Base-by-base conservation (phyloP, 2,329 filamentous ascomycete species). In the Didymella exigua region DNA sequence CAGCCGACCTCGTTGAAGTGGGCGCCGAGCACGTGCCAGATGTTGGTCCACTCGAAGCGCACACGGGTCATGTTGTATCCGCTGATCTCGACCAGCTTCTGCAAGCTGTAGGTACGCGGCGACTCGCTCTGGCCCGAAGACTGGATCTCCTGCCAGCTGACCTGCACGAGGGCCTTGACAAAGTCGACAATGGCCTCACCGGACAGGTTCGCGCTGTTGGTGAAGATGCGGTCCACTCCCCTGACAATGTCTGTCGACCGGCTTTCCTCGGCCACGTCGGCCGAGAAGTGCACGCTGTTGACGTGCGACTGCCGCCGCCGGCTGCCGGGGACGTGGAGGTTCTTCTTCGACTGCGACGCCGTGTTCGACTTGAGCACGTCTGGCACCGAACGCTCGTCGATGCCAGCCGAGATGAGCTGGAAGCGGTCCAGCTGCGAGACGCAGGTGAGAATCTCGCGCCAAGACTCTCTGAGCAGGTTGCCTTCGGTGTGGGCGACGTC, bases 11-110 rank as follows among this genome's bases (percentile, higher is more conserved):
- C 89, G 74, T 98, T 98, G 82, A 99, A 99, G 72, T 99, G 96
- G 71, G 96, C 90, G 13, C 95, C 95, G n/a, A 99, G 84, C 1
- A 99, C 90, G 60, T 90, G 90, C 95, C 95, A 99, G 56, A 99
- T 96, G 67, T 89, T 93, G 11, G 90, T 96, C 95, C 95, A 99
- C 73, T 99, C 95, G 67, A 98, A 98, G 67, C 95, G 89, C 30
- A 99, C 93, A 81, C 95, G 88, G 55, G 91, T 92, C 95, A 99
- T 99, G 79, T 99, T 99, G 85, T 99, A 99, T 76, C 96, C 97
- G 74, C 91, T 96, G 75, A 99, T 98, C 76, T 99, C 95, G 14
- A 99, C 96, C 60, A 99, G 86, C 76, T 99, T 99, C 72, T 99
- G 95, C 58, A 99, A 79, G 78, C 93, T 97, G 82, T 97, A 99